Conservation (phyloP, 805 yeast species). For the Maudiozyma saulgeensis region DNA sequence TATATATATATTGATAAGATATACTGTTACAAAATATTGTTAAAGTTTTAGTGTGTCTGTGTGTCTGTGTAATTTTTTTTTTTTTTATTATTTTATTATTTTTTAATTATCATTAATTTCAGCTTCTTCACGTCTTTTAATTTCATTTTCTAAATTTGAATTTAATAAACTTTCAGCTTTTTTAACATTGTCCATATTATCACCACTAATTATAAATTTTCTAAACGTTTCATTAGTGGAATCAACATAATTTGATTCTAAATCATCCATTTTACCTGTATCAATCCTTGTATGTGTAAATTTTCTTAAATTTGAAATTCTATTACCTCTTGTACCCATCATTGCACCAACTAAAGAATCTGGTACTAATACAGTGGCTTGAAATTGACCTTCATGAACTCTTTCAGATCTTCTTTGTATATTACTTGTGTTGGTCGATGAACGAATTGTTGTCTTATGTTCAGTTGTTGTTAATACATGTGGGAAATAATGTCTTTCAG, state of each 20-base stretch:
- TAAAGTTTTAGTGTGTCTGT: neutral
- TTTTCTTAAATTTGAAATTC: constrained; percentile 77
- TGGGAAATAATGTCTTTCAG: constrained; percentile 47
- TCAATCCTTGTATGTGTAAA: constrained; percentile 61
- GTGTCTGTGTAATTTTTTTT: neutral
- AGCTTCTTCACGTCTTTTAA: constrained; percentile 31
- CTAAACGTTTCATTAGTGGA: constrained; percentile 36
- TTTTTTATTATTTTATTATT: neutral
- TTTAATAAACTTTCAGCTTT: constrained; percentile 45
- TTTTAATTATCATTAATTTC: neutral
- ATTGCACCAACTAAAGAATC: constrained; percentile 78
- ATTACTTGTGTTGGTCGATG: neutral
- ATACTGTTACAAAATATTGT: too few relatives aligned
- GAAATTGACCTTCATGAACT: neutral
- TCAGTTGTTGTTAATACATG: constrained; percentile 35
- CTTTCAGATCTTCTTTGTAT: neutral
- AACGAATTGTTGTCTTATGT: neutral
- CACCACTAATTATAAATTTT: constrained; percentile 59
- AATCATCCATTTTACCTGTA: constrained; percentile 47
- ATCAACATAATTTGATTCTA: constrained; percentile 41
- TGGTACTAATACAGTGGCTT: constrained; percentile 37
- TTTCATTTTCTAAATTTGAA: constrained; percentile 47
- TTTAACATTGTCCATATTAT: constrained; percentile 34
- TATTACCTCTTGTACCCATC: constrained; percentile 73
- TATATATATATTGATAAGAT: neutral